phyloP scores from a whole-genome alignment of 1,284 basidiomycete genomes.

The Ustilago esculenta region DNA sequence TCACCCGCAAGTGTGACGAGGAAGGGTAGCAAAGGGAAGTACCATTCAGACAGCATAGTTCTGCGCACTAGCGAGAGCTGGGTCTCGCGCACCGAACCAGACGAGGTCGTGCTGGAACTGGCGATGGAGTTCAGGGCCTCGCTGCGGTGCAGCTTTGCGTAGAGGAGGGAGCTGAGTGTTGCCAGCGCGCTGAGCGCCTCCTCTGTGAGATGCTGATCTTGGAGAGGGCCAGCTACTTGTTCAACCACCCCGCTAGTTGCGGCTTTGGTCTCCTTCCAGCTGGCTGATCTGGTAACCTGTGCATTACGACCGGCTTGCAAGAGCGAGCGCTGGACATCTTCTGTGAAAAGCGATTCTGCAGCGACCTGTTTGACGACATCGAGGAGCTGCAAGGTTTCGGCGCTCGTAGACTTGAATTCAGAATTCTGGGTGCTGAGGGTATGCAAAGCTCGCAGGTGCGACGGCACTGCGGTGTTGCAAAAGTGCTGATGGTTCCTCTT shows the following conservation, averaged over 20 bases:
- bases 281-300: constrained; percentile 1
- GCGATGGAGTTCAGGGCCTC: constrained; percentile 33
- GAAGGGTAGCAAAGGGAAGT: constrained; percentile 28
- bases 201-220: constrained; percentile 4
- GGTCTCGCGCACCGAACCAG: constrained; percentile 26
- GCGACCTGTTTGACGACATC: constrained; percentile 27
- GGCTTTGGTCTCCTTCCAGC: constrained; percentile 15
- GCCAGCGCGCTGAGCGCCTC: constrained; percentile 16
- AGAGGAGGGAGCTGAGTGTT: constrained; percentile 16
- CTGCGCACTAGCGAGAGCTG: constrained; percentile 37
- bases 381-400: not conserved
- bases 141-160: constrained; percentile 18
- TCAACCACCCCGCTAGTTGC: constrained; percentile 4
- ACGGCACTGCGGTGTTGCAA: constrained; percentile 16
- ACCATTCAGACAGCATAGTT: constrained; percentile 40
- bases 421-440: not conserved
- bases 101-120: constrained; percentile 12
- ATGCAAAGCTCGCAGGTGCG: constrained; percentile 20
- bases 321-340: constrained; percentile 28
- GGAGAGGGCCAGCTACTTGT: constrained; percentile 9
- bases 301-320: constrained; percentile 28
- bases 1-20: not conserved
- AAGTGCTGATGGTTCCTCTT: constrained; percentile 54
- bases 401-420: not conserved
- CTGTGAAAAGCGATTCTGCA: constrained; percentile 43